phyloP scores from a whole-genome alignment of 306 rosid genomes.

The Castanospermum australe region DNA sequence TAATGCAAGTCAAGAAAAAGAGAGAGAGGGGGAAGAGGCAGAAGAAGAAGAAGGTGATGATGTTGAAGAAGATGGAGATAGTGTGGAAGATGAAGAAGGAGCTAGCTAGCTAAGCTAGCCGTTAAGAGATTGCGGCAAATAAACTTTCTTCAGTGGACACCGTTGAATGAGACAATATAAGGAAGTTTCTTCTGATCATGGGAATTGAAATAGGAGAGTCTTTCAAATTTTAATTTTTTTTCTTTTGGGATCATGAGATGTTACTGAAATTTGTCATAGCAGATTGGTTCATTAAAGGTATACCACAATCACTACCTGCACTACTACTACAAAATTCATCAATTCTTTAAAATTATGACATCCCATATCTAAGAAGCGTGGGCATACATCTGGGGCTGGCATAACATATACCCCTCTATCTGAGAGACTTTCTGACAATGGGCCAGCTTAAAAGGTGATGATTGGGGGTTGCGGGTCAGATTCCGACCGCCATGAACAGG shows the following conservation, averaged over 20 bases:
- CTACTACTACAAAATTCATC: not conserved
- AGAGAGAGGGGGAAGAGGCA: slow-evolving; percentile 22
- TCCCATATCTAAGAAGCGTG: slow-evolving; percentile 9
- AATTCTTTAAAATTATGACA: slow-evolving; percentile 23
- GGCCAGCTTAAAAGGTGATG: slow-evolving; percentile 12
- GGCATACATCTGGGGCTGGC: slow-evolving; percentile 4
- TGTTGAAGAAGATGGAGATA: slow-evolving; percentile 43
- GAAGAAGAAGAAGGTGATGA: slow-evolving; percentile 26
- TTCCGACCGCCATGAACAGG: slow-evolving; percentile 16
- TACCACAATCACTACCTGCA: slow-evolving; percentile 13
- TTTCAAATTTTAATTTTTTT: not conserved
- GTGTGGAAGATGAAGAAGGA: slow-evolving; percentile 16
- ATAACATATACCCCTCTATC: slow-evolving; percentile 16
- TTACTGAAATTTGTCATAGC: not conserved
- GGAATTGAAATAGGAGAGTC: not conserved
- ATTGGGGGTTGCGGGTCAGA: slow-evolving; percentile 31
- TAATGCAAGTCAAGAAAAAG: not conserved
- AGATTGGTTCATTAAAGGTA: slow-evolving; percentile 3
- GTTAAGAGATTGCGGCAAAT: slow-evolving; percentile 44
- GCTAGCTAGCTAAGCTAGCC: slow-evolving; percentile 17
- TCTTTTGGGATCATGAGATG: not conserved
- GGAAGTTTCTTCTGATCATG: slow-evolving; percentile 19
- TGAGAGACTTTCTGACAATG: not conserved
- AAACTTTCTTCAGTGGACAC: slow-evolving; percentile 49
- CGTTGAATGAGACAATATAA: slow-evolving; percentile 46